Base-by-base conservation (phyloP, 1,284 basidiomycete genomes). In the Microbotryum intermedium region DNA sequence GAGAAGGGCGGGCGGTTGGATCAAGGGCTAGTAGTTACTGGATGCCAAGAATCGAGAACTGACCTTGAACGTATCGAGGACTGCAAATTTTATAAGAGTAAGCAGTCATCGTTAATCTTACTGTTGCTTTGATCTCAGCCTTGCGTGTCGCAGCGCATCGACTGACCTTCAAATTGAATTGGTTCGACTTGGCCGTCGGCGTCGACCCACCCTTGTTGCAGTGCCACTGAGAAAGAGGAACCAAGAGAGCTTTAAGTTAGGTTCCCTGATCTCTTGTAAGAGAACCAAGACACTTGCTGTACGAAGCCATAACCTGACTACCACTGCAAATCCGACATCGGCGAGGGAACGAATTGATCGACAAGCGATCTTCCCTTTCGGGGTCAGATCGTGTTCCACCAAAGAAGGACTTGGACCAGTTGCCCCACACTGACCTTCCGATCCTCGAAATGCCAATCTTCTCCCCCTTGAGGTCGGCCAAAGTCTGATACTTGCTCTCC, bases 241-340 rank as follows among this genome's bases (percentile, higher is more conserved):
- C 11, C 34, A 34, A 34, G 34, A 34, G n/a, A 8, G 34, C 11
- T 3, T 34, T 34, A 9, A 34, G 34, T 34, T 34, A 3, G 16
- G 3, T 13, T 34, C 16, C 2, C 34, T 34, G 34, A 34, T 34
- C 3, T 9, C 34, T 13, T 34, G 34, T 34, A 34, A 3, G 34
- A 34, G 34, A 9, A n/a, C n/a, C n/a, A n/a, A 13, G 16, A 34
- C 10, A 13, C 34, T 39, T 16, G 18, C 34, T 89, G 26, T 97
- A 90, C 64, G 85, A 88, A 2, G 91, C 93, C 92, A 97, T 97
- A 9, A 90, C 90, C 73, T 93, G 86, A 66, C 84, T 88, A 30
- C 90, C 90, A 66, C 87, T 88, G 55, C 44, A 5, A 10, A 30
- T 30, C 10, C 29, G 6, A 30, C 29, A 10, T 30, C 10, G 29